Conservation (phyloP, 1,284 basidiomycete species). For the Amylostereum areolatum region DNA sequence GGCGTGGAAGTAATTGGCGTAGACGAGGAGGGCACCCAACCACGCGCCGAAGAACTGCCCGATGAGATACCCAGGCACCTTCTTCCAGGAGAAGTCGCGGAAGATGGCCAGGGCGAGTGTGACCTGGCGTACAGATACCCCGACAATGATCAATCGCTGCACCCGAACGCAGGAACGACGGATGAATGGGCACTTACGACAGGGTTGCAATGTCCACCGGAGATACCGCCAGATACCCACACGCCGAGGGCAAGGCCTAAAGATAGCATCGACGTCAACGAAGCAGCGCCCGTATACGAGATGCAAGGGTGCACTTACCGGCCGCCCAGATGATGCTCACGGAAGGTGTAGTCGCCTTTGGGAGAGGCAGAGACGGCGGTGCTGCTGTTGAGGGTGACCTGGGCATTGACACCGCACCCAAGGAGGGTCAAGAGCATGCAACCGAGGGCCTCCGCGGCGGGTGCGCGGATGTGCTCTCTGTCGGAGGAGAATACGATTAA, state of each 20-base stretch:
- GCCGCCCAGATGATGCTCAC: conserved; percentile 63
- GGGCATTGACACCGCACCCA: conserved; percentile 57
- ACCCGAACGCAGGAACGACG: conserved; percentile 15
- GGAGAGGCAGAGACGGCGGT: conserved; percentile 39
- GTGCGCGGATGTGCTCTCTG: conserved; percentile 46
- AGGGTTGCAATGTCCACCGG: conserved; percentile 74
- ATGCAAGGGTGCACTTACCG: conserved; percentile 28
- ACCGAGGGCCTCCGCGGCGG: conserved; percentile 65
- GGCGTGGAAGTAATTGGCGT: conserved; percentile 70
- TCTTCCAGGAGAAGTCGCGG: conserved; percentile 71
- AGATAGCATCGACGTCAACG: not conserved
- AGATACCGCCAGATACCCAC: conserved; percentile 59
- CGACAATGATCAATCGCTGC: conserved; percentile 20
- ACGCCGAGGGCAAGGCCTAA: conserved; percentile 53
- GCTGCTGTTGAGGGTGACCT: conserved; percentile 48
- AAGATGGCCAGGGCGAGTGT: conserved; percentile 63
- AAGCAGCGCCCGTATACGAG: not conserved
- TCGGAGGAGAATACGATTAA: not conserved
- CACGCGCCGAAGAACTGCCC: conserved; percentile 68
- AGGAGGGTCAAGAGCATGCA: conserved; percentile 60
- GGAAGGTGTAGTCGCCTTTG: conserved; percentile 52
- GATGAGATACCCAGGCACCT: conserved; percentile 65
- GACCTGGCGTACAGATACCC: conserved; percentile 20
- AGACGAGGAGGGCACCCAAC: conserved; percentile 62
- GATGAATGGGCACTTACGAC: conserved; percentile 29